A percentile compares a stretch with the other conserved stretches of the same genome.
Conservation (phyloP, 2,329 filamentous ascomycete genomes). For the Alternaria triticina region DNA sequence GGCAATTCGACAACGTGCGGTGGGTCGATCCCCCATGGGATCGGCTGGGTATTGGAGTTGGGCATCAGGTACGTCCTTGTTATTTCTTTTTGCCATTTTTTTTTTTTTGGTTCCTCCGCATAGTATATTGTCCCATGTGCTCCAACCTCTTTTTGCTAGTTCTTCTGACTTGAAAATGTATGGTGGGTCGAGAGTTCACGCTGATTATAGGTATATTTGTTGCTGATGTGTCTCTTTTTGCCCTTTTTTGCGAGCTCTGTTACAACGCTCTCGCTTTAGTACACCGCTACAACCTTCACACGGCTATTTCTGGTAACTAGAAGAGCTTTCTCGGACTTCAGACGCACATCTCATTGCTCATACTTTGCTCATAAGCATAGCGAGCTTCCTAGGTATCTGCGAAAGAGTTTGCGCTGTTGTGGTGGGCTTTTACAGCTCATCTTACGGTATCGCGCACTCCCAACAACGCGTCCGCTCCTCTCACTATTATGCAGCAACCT, state of each 20-base stretch:
- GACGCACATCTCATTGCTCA: background rate
- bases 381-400: background rate
- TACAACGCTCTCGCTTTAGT: background rate
- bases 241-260: background rate
- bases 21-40: background rate
- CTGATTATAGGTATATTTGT: background rate
- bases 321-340: background rate
- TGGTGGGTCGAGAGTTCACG: background rate
- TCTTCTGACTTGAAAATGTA: background rate
- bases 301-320: background rate
- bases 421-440: background rate
- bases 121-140: no score
- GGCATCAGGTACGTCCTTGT: background rate
- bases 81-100: background rate
- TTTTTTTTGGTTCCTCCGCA: no score
- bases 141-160: background rate
- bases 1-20: background rate
- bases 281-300: background rate
- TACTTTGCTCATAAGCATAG: background rate
- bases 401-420: background rate
- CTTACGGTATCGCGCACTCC: background rate
- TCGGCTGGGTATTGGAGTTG: background rate
- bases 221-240: background rate
- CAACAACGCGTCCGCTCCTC: background rate
- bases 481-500: background rate